phyloP scores from a whole-genome alignment of 495 filamentous ascomycete genomes.

The Penicillium herquei region DNA sequence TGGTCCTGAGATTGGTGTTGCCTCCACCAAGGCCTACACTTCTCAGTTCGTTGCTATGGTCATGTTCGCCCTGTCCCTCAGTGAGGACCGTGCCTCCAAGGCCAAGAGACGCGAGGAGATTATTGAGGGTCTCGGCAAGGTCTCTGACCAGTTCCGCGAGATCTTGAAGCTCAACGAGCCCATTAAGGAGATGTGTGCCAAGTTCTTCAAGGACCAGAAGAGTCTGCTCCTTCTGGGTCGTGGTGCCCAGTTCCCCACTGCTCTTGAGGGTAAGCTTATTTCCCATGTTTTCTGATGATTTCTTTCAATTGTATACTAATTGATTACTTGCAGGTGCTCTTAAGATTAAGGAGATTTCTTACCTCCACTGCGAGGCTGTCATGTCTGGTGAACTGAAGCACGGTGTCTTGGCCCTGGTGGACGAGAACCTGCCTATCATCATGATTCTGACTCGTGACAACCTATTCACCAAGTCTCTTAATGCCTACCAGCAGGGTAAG shows the following conservation, averaged over 20 bases:
- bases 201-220: conserved; percentile 96
- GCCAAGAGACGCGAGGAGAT: conserved; percentile 90
- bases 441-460: conserved; percentile 98
- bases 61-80: conserved; percentile 96
- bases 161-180: conserved; percentile 85
- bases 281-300: not conserved
- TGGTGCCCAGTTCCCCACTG: conserved; percentile 94
- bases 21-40: conserved; percentile 98
- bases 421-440: conserved; percentile 97
- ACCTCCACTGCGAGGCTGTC: conserved; percentile 98
- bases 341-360: conserved; percentile 99
- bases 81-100: conserved; percentile 95
- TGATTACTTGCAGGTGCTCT: conserved; percentile 58
- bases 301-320: conserved; percentile 1
- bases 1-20: conserved; percentile 97
- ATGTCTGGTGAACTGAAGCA: conserved; percentile 99
- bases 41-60: conserved; percentile 99
- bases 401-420: conserved; percentile 93
- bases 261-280: conserved; percentile 73
- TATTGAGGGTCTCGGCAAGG: conserved; percentile 83
- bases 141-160: conserved; percentile 89
- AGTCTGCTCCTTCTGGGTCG: conserved; percentile 87
- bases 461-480: conserved; percentile 94
- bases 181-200: conserved; percentile 89
- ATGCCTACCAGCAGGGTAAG: conserved; percentile 96